These are phyloP conservation scores for Plicaturopsis crispa DNA, from an alignment of 768 basidiomycete species.

Conservation along the genomic window DNA sequence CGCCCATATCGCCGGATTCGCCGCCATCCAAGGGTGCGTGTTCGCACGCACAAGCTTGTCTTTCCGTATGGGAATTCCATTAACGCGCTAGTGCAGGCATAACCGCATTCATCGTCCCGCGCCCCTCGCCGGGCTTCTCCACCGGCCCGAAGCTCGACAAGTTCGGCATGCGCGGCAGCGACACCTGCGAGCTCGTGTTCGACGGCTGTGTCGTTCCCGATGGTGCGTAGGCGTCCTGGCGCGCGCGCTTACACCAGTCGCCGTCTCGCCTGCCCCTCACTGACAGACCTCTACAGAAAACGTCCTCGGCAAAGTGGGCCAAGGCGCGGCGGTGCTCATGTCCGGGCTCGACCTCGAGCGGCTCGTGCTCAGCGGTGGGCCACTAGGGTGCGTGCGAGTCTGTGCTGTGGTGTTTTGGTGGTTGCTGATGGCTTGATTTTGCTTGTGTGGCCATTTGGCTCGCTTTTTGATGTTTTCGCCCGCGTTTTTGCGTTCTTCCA, in stretches of 20 bases:
- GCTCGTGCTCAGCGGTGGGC: constrained; percentile 87
- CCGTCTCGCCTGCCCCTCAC: neutral
- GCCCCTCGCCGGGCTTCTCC: constrained; percentile 75
- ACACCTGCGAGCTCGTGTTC: constrained; percentile 91
- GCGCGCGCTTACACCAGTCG: constrained; percentile 4
- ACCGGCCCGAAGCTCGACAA: constrained; percentile 91
- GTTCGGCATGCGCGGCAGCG: constrained; percentile 93
- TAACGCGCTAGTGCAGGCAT: too few relatives aligned
- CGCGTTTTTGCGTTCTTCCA: too few relatives aligned
- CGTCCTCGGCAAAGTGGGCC: constrained; percentile 72
- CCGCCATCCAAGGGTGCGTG: too few relatives aligned
- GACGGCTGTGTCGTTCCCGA: constrained; percentile 86
- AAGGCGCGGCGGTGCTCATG: constrained; percentile 87
- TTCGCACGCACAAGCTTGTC: too few relatives aligned
- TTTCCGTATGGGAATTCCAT: too few relatives aligned
- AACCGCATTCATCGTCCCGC: constrained; percentile 88
- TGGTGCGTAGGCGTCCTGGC: constrained; percentile 36
- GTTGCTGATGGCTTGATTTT: too few relatives aligned
- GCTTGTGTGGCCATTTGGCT: too few relatives aligned
- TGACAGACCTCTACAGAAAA: constrained; percentile 69
- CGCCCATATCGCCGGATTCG: too few relatives aligned
- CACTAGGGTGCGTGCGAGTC: constrained; percentile 77
- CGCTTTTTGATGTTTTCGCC: too few relatives aligned
- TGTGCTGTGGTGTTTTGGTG: too few relatives aligned
- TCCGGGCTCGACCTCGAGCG: constrained; percentile 90